These are phyloP conservation scores for Diutina catenulata DNA, from an alignment of 1,139 yeast species.

Conservation along the genomic window DNA sequence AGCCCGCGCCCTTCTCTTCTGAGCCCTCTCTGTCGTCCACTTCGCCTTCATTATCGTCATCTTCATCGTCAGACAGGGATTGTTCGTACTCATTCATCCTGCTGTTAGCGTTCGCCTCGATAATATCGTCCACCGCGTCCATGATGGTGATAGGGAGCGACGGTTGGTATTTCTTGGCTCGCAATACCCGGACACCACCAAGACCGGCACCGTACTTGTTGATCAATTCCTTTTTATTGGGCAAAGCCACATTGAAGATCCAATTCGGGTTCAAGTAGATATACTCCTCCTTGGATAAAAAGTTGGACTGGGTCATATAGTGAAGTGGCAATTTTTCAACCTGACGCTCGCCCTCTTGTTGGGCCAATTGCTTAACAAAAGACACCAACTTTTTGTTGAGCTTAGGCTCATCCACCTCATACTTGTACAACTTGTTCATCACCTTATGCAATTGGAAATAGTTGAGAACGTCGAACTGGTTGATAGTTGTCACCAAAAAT, in stretches of 20 bases:
- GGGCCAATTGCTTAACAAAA: constrained; percentile 20
- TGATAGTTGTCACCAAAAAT: constrained; percentile 45
- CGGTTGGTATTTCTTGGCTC: constrained; percentile 48
- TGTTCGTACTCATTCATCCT: constrained; percentile 24
- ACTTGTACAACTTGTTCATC: constrained; percentile 58
- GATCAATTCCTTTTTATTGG: constrained; percentile 47
- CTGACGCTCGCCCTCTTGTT: constrained; percentile 29
- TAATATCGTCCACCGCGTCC: constrained; percentile 53
- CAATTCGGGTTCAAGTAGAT: constrained; percentile 37
- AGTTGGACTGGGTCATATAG: constrained; percentile 32
- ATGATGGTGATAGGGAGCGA: constrained; percentile 44
- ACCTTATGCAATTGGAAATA: constrained; percentile 62
- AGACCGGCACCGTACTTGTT: constrained; percentile 52
- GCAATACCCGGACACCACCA: constrained; percentile 36
- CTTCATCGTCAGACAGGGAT: no score
- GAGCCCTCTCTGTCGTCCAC: constrained; percentile 9
- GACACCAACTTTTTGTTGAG: constrained; percentile 36
- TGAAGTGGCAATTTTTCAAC: constrained; percentile 21
- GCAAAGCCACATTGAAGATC: constrained; percentile 42
- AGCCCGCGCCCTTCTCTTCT: not conserved
- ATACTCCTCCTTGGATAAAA: constrained; percentile 28
- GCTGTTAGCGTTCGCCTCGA: constrained; percentile 21
- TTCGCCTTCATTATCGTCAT: constrained; percentile 14
- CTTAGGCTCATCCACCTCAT: constrained; percentile 70
- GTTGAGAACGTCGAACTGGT: constrained; percentile 47